phyloP scores from a whole-genome alignment of 306 rosid genomes.

The Astragalus membranaceus region DNA sequence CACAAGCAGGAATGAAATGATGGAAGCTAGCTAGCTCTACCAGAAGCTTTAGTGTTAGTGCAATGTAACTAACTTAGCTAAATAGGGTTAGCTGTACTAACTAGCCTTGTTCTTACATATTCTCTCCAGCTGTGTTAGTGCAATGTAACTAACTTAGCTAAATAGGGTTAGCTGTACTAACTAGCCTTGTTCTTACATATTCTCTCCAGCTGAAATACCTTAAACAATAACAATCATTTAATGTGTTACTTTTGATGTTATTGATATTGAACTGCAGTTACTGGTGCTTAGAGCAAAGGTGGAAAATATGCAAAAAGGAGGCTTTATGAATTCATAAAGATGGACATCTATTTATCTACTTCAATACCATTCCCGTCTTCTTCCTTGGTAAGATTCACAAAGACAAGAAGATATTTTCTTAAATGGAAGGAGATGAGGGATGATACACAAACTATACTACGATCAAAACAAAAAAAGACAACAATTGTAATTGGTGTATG shows the following conservation, averaged over 20 bases:
- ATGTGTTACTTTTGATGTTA: background rate
- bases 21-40: no score
- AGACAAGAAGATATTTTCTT: constrained; percentile 35
- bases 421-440: constrained; percentile 26
- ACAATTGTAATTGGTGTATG: constrained; percentile 39
- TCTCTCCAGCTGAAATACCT: background rate
- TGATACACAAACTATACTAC: constrained; percentile 54
- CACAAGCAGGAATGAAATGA: no score
- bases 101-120: no score
- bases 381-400: constrained; percentile 29
- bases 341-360: constrained; percentile 33
- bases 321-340: background rate
- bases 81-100: no score
- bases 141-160: no score
- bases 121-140: background rate
- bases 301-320: constrained; percentile 10
- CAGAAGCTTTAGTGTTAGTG: no score
- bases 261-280: background rate
- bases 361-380: constrained; percentile 37
- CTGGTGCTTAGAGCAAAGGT: background rate
- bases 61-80: no score
- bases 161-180: no score
- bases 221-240: background rate
- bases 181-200: no score
- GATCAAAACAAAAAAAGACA: constrained; percentile 43